Conservation (phyloP, 805 yeast species). For the Saturnispora sanitii region DNA sequence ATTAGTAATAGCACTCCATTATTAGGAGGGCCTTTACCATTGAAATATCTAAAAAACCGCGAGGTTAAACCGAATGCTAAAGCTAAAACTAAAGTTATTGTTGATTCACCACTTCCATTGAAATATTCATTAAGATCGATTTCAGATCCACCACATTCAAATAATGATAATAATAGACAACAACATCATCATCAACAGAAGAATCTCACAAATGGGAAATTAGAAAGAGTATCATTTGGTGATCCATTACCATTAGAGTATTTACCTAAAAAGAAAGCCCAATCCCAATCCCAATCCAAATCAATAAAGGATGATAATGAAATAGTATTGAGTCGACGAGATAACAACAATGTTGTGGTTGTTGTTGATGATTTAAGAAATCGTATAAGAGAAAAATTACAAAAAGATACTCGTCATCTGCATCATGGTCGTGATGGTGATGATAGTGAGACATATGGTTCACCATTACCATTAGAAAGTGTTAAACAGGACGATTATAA, state of each 20-base stretch:
- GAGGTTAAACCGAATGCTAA: background rate
- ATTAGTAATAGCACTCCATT: background rate
- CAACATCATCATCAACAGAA: background rate
- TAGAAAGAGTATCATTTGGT: conserved; percentile 13
- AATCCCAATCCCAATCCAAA: background rate
- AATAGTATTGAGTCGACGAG: background rate
- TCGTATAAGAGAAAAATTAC: background rate
- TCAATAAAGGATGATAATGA: background rate
- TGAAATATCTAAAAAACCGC: background rate
- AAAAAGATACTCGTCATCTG: background rate
- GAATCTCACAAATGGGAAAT: background rate
- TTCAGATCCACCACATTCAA: conserved; percentile 1
- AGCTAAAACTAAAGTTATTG: background rate
- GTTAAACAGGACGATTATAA: no score
- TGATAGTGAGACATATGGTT: background rate
- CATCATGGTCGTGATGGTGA: background rate
- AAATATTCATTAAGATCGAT: conserved; percentile 1
- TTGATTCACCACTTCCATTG: conserved; percentile 5
- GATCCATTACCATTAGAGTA: conserved; percentile 22
- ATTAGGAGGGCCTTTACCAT: conserved; percentile 5
- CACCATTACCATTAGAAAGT: background rate
- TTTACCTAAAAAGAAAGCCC: background rate
- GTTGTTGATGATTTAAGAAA: conserved; percentile 1
- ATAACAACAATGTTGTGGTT: background rate
- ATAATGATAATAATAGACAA: no score